A percentile compares a stretch with the other conserved stretches of the same genome.
These are phyloP conservation scores for Termitomyces sp. DNA, from an alignment of 768 basidiomycete genomes.

Conservation along the genomic window DNA sequence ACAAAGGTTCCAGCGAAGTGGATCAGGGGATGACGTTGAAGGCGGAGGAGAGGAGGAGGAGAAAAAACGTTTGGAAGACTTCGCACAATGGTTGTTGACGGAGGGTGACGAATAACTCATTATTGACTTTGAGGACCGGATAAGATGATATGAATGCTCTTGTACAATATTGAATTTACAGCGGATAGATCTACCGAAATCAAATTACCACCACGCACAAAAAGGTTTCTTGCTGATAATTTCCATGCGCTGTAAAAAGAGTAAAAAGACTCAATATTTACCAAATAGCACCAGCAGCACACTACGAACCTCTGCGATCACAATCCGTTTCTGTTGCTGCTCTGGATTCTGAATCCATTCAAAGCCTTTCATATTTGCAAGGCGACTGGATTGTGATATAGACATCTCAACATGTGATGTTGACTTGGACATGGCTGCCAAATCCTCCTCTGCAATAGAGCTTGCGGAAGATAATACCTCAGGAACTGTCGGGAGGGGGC, in stretches of 20 bases:
- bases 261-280: background rate
- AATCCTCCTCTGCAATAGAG: conserved; percentile 64
- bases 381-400: conserved; percentile 27
- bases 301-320: conserved; percentile 61
- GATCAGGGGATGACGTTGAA: conserved; percentile 54
- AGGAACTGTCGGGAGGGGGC: conserved; percentile 50
- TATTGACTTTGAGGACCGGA: background rate
- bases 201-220: conserved; percentile 61
- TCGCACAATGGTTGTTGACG: conserved; percentile 80
- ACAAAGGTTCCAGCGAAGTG: conserved; percentile 76
- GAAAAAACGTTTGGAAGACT: conserved; percentile 80
- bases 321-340: conserved; percentile 44
- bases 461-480: conserved; percentile 48
- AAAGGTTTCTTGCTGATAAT: conserved; percentile 63
- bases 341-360: conserved; percentile 42
- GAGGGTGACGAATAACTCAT: conserved; percentile 54
- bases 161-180: conserved; percentile 17
- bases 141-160: conserved; percentile 10
- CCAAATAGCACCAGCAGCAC: background rate
- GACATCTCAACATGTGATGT: conserved; percentile 62
- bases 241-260: conserved; percentile 56
- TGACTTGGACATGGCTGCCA: conserved; percentile 71
- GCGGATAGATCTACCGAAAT: conserved; percentile 12
- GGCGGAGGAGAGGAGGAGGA: conserved; percentile 70
- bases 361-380: conserved; percentile 28